Conservation (phyloP, 1,284 basidiomycete species). For the Tranzscheliella williamsii region DNA sequence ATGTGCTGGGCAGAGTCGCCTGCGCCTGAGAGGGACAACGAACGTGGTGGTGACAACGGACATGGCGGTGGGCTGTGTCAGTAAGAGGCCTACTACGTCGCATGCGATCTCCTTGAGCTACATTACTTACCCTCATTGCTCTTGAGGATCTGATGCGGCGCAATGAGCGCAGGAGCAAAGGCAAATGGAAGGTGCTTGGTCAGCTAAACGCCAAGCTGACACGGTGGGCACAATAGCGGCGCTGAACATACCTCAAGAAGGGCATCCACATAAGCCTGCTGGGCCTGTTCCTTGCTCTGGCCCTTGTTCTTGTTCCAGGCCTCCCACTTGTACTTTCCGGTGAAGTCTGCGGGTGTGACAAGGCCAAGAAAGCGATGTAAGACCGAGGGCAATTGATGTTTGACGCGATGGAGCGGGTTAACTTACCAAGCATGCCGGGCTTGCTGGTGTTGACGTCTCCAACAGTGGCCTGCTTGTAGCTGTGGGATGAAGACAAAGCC, state of each 20-base stretch:
- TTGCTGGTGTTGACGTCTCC: constrained; percentile 57
- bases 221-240: no score
- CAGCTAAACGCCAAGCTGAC: no score
- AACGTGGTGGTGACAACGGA: no score
- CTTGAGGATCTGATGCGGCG: constrained; percentile 44
- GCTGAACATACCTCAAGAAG: constrained; percentile 37
- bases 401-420: no score
- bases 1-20: constrained; percentile 45
- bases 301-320: constrained; percentile 57
- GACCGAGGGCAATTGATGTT: neutral
- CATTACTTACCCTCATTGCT: constrained; percentile 44
- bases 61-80: no score
- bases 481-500: constrained; percentile 7
- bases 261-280: constrained; percentile 53
- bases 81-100: no score
- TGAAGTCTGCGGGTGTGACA: constrained; percentile 43
- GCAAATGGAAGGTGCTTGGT: no score
- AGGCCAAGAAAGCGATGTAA: neutral
- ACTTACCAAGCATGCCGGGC: constrained; percentile 58
- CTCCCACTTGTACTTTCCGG: constrained; percentile 60
- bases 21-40: constrained; percentile 17
- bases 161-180: no score
- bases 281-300: constrained; percentile 46
- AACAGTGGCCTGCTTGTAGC: constrained; percentile 59
- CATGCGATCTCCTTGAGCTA: no score